Base-by-base conservation (phyloP, 2,329 filamentous ascomycete genomes). In the Ophiostoma piceae region DNA sequence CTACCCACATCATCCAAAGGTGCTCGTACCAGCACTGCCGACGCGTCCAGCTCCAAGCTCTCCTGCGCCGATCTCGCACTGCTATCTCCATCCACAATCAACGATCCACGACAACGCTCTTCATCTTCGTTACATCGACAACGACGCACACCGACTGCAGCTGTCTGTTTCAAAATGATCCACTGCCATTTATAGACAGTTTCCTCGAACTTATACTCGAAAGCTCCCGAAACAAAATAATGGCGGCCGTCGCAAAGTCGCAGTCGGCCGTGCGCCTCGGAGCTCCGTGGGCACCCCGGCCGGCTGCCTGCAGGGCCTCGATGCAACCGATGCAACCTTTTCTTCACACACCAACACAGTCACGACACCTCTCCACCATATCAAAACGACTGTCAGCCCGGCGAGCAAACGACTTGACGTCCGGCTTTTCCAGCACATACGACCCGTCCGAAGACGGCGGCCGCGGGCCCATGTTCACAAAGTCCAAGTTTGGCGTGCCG, bases 391-490 rank as follows among this genome's bases (percentile, higher is more conserved):
- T 72, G 43, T 74, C 75, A 26, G 73, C 77, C 35, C 79, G 82
- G 71, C 81, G 84, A 62, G 81, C 79, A 22, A 76, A 80, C 16
- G 82, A 85, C 76, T 83, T 87, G 75, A 84, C 83, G 74, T 84
- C 85, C 1, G 85, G 85, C 68, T 88, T 85, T 75, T 85, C 82
- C n/a, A 83, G 82, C 70, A 86, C 78, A 76, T 88, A 88, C 79
- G 86, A 88, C 71, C 85, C 86, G 11, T 78, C 78, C 41, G 77
- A 81, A 69, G 84, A 87, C 26, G 73, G 76, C n/a, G 83, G 83
- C 41, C 82, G 85, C 9, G 86, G 86, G 2, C 86, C 86, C 54
- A 88, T 88, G 82, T 88, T 87, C 76, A 82, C 78, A 72, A 86
- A 86, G 77, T 75, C 80, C 69, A 84, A 78, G 69, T 85, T 86